phyloP scores from a whole-genome alignment of 768 basidiomycete genomes.

The Pisolithus sp. region DNA sequence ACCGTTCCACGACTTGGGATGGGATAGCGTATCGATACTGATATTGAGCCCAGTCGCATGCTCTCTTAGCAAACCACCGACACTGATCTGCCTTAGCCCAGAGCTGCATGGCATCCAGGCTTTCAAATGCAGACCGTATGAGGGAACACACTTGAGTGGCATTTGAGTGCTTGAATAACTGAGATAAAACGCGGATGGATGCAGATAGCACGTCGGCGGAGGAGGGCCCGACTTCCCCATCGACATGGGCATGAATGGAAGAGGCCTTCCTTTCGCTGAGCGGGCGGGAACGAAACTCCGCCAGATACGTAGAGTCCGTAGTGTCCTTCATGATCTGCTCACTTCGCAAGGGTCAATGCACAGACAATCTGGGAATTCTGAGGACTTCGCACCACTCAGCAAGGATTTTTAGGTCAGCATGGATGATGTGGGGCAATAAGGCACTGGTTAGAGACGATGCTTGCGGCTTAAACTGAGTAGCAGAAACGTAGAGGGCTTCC shows the following conservation, averaged over 20 bases:
- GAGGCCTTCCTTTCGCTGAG: slow-evolving; percentile 76
- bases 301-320: slow-evolving; percentile 70
- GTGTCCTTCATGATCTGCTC: slow-evolving; percentile 58
- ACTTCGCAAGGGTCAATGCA: slow-evolving; percentile 29
- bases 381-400: slow-evolving; percentile 54
- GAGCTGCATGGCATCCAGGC: slow-evolving; percentile 50
- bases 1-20: slow-evolving; percentile 72
- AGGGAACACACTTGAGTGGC: slow-evolving; percentile 66
- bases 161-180: slow-evolving; percentile 70
- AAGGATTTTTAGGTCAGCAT: slow-evolving; percentile 52
- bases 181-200: slow-evolving; percentile 62
- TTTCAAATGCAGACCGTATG: slow-evolving; percentile 67
- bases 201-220: slow-evolving; percentile 68
- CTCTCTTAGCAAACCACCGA: slow-evolving; percentile 73
- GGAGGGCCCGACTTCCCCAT: slow-evolving; percentile 82
- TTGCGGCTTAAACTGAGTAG: slow-evolving; percentile 66
- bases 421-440: slow-evolving; percentile 59
- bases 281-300: slow-evolving; percentile 79
- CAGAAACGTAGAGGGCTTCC: slow-evolving; percentile 73
- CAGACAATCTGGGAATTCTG: background rate
- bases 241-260: slow-evolving; percentile 82
- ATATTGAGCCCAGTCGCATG: slow-evolving; percentile 85
- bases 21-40: slow-evolving; percentile 91
- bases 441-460: slow-evolving; percentile 65
- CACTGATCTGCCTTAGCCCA: slow-evolving; percentile 72